phyloP scores from a whole-genome alignment of 2,329 filamentous ascomycete genomes.

The Pyrenophora graminea region DNA sequence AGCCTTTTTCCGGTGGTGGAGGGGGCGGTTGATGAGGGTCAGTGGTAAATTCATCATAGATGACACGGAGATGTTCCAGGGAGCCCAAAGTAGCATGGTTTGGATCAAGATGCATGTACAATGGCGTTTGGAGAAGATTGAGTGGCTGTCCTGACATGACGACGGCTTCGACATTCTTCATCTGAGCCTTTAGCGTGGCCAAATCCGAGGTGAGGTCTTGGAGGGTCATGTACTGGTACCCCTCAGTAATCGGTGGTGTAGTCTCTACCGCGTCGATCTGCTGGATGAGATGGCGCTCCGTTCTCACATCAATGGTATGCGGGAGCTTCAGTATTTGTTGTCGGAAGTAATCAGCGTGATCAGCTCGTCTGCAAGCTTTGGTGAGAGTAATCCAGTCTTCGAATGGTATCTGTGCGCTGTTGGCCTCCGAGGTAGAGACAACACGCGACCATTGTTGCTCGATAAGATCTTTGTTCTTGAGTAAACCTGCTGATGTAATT shows the following conservation, averaged over 20 bases:
- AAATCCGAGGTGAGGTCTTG: slow-evolving; percentile 25
- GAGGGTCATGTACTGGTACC: slow-evolving; percentile 18
- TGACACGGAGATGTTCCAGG: slow-evolving; percentile 36
- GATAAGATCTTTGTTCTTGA: slow-evolving; percentile 29
- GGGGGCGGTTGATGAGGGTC: slow-evolving; percentile 43
- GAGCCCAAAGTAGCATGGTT: slow-evolving; percentile 24
- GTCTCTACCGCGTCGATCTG: slow-evolving; percentile 11
- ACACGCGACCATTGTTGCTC: slow-evolving; percentile 38
- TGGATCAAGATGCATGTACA: slow-evolving; percentile 46
- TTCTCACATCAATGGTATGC: slow-evolving; percentile 27
- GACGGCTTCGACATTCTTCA: slow-evolving; percentile 34
- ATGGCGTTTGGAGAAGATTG: slow-evolving; percentile 41
- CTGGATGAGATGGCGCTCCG: slow-evolving; percentile 14
- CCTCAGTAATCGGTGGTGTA: not conserved
- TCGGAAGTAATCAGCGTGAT: slow-evolving; percentile 26
- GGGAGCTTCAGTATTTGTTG: slow-evolving; percentile 31
- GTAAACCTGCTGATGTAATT: slow-evolving; percentile 36
- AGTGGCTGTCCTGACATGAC: slow-evolving; percentile 41
- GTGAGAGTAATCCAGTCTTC: slow-evolving; percentile 43
- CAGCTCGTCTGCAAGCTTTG: slow-evolving; percentile 36
- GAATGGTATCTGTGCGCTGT: slow-evolving; percentile 26
- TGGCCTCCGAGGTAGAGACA: slow-evolving; percentile 25
- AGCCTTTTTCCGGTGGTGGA: slow-evolving; percentile 11
- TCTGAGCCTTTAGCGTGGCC: slow-evolving; percentile 26
- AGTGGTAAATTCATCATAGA: slow-evolving; percentile 53